These are phyloP conservation scores for Sporothrix brunneoviolacea DNA, from an alignment of 2,329 filamentous ascomycete genomes.

Conservation along the genomic window DNA sequence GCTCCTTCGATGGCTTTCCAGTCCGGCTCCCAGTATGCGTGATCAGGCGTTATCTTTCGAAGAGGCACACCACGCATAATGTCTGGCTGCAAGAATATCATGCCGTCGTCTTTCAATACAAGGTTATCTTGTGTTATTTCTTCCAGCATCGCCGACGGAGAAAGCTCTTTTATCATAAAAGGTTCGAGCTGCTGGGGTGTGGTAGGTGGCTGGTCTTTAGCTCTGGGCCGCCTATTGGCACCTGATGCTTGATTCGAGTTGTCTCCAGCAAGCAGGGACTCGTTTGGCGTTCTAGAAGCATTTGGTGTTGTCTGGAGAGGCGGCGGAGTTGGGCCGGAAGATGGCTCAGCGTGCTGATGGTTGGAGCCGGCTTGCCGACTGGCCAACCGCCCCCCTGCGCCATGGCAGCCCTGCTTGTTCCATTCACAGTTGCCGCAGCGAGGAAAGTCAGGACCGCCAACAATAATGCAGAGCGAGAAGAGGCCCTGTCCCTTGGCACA, in stretches of 20 bases:
- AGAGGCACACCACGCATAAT: constrained; percentile 48
- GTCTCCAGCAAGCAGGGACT: too few relatives aligned
- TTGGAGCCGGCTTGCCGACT: neutral
- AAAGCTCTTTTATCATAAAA: neutral
- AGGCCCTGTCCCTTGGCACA: constrained; percentile 38
- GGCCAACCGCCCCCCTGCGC: constrained; percentile 8
- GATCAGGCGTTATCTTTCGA: constrained; percentile 40
- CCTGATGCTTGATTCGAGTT: neutral
- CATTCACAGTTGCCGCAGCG: constrained; percentile 48
- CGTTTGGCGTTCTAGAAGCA: too few relatives aligned
- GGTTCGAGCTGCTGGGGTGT: neutral
- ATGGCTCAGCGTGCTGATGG: too few relatives aligned
- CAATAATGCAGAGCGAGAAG: constrained; percentile 39
- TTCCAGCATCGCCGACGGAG: constrained; percentile 12
- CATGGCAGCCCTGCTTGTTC: constrained; percentile 31
- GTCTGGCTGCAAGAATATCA: constrained; percentile 42
- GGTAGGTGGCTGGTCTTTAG: too few relatives aligned
- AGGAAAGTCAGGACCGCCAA: constrained; percentile 35
- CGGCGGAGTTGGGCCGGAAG: too few relatives aligned
- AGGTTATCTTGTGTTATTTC: constrained; percentile 43
- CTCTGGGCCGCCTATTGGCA: too few relatives aligned
- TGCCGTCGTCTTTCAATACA: constrained; percentile 41
- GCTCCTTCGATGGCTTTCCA: constrained; percentile 42
- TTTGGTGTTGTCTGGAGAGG: too few relatives aligned
- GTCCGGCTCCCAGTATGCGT: constrained; percentile 50